A percentile compares a stretch with the other conserved stretches of the same genome.
Conservation (phyloP, 1,284 basidiomycete genomes). For the Tremellales sp. region DNA sequence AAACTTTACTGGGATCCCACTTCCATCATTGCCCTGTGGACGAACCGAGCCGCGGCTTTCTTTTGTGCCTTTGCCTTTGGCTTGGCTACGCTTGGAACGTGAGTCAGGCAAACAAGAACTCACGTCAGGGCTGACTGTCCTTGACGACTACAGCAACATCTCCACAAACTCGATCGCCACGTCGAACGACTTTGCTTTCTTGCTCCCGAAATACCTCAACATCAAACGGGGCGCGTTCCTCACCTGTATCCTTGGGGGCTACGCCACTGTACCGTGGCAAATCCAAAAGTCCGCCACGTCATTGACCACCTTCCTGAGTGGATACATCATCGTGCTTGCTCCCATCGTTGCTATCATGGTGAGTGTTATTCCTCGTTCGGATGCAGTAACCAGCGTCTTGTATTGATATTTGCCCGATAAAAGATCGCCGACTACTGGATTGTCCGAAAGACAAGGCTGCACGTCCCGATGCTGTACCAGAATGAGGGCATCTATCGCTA, state of each 20-base stretch:
- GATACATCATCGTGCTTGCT: constrained; percentile 43
- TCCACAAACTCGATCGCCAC: constrained; percentile 65
- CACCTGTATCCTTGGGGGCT: constrained; percentile 68
- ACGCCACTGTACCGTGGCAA: constrained; percentile 51
- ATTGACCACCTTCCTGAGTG: constrained; percentile 43
- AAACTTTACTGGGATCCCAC: constrained; percentile 53
- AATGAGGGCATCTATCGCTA: constrained; percentile 46
- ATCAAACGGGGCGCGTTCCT: constrained; percentile 70
- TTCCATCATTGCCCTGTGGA: constrained; percentile 55
- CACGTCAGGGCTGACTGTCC: too few relatives aligned
- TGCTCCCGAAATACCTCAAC: constrained; percentile 59
- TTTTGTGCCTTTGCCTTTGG: constrained; percentile 66
- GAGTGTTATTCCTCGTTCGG: constrained; percentile 4
- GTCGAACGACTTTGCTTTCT: constrained; percentile 70
- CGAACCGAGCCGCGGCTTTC: constrained; percentile 65
- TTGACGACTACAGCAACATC: too few relatives aligned
- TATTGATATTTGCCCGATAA: neutral
- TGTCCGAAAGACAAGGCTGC: constrained; percentile 26
- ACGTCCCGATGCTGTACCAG: constrained; percentile 44
- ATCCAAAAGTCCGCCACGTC: constrained; percentile 42
- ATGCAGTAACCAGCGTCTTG: neutral
- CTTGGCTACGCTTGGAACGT: neutral
- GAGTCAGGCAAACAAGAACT: too few relatives aligned
- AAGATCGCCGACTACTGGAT: constrained; percentile 42
- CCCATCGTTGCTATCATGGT: constrained; percentile 43